phyloP scores from a whole-genome alignment of 208 protist genomes.

The Leishmania amazonensis region DNA sequence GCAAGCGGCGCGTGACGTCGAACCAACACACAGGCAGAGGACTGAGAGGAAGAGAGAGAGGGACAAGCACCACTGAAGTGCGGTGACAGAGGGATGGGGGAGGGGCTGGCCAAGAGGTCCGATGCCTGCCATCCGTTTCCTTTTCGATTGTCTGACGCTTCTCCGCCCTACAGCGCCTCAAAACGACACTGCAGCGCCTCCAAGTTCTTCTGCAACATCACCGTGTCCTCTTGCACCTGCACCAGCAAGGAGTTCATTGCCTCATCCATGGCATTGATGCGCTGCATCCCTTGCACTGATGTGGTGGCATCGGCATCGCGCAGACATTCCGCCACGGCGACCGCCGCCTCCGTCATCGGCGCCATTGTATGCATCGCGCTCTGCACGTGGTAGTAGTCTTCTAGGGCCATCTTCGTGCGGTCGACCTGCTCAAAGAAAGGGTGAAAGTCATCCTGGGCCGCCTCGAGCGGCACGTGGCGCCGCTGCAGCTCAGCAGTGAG shows the following conservation, averaged over 20 bases:
- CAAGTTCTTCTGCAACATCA: constrained; percentile 1
- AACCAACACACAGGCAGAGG: not conserved
- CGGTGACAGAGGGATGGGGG: not conserved
- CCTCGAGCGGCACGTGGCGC: constrained; percentile 6
- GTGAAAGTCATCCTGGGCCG: not conserved
- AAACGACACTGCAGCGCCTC: not conserved
- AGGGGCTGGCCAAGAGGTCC: not conserved
- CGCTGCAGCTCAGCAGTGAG: constrained; percentile 19
- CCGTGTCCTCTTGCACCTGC: not conserved
- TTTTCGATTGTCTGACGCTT: not conserved
- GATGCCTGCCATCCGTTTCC: not conserved
- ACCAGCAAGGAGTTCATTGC: not conserved
- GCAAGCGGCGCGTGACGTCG: not conserved
- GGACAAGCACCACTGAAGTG: not conserved
- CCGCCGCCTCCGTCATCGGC: constrained; percentile 23
- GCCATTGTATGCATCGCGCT: not conserved
- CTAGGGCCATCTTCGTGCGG: not conserved
- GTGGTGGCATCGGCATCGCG: constrained; percentile 7
- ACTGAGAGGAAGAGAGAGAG: not conserved
- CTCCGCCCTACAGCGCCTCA: not conserved
- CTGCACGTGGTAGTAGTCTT: constrained; percentile 3
- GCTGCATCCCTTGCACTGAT: not conserved
- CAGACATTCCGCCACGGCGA: constrained; percentile 13
- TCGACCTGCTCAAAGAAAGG: constrained; percentile 9
- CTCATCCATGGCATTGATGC: constrained; percentile 12